phyloP scores from a whole-genome alignment of 305 asterid genomes.

The Ajuga reptans region DNA sequence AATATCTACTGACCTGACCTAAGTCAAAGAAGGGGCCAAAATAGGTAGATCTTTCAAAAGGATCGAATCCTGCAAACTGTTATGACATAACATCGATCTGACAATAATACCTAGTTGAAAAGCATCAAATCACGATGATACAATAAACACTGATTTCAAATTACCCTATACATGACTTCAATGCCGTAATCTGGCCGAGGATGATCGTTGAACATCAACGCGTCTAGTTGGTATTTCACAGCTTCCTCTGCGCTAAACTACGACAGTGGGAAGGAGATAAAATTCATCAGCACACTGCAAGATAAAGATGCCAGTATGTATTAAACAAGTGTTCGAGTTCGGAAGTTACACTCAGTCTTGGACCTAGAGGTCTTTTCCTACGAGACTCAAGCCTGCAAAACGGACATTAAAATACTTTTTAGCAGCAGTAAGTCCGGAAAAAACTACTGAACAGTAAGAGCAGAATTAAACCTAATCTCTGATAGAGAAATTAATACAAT shows the following conservation, averaged over 20 bases:
- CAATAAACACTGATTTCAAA: slow-evolving; percentile 13
- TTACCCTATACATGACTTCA: slow-evolving; percentile 93
- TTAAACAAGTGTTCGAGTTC: background rate
- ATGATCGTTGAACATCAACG: slow-evolving; percentile 81
- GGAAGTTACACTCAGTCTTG: slow-evolving; percentile 65
- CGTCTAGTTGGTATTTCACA: slow-evolving; percentile 75
- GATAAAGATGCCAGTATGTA: background rate
- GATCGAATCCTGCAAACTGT: slow-evolving; percentile 96
- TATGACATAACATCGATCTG: slow-evolving; percentile 11
- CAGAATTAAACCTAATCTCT: background rate
- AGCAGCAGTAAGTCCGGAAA: slow-evolving; percentile 2
- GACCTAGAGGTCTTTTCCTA: slow-evolving; percentile 71
- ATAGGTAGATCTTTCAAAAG: slow-evolving; percentile 88
- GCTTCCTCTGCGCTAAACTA: slow-evolving; percentile 91
- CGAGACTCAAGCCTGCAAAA: slow-evolving; percentile 75
- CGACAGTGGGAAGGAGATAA: slow-evolving; percentile 13
- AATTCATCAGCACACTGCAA: slow-evolving; percentile 12
- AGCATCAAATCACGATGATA: slow-evolving; percentile 6
- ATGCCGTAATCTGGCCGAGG: slow-evolving; percentile 87
- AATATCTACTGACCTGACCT: slow-evolving; percentile 68
- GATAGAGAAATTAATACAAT: background rate
- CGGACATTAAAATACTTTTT: background rate
- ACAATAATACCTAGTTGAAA: background rate
- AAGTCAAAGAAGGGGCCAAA: slow-evolving; percentile 91
- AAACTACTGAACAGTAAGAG: background rate